phyloP scores from a whole-genome alignment of 108 stramenopile genomes.

The Asterionellopsis glacialis region DNA sequence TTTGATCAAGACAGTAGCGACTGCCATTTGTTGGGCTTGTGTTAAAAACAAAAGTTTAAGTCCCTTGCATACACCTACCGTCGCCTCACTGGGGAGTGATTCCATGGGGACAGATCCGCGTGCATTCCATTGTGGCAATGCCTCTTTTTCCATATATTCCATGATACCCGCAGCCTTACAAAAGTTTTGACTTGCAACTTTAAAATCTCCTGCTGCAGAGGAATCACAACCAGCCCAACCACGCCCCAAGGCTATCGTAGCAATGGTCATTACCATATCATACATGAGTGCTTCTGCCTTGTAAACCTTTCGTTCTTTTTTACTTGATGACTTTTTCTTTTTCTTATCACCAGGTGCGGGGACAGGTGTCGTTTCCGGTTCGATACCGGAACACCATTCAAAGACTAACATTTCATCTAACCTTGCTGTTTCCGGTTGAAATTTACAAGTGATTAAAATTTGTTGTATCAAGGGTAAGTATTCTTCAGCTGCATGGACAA shows the following conservation, averaged over 20 bases:
- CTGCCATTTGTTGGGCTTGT: conserved; percentile 88
- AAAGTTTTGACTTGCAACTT: conserved; percentile 62
- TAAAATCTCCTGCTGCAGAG: conserved; percentile 72
- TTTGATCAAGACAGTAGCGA: conserved; percentile 80
- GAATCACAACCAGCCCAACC: conserved; percentile 71
- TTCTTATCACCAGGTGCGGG: too few relatives aligned
- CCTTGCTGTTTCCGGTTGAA: conserved; percentile 74
- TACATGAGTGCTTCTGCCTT: conserved; percentile 87
- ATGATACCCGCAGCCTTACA: conserved; percentile 76
- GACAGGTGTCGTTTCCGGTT: conserved; percentile 21
- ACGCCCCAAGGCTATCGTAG: conserved; percentile 63
- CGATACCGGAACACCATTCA: conserved; percentile 80
- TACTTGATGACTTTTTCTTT: conserved; percentile 1
- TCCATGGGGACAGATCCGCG: conserved; percentile 53
- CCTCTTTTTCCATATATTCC: conserved; percentile 53
- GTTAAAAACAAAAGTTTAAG: conserved; percentile 65
- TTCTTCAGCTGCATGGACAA: conserved; percentile 36
- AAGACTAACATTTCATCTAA: conserved; percentile 54
- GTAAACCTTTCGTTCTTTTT: conserved; percentile 32
- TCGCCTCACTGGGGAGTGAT: conserved; percentile 70
- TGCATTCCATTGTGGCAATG: conserved; percentile 81
- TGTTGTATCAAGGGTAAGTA: conserved; percentile 69
- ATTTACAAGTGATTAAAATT: conserved; percentile 77
- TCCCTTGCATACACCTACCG: conserved; percentile 57
- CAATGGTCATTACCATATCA: conserved; percentile 73